Base-by-base conservation (phyloP, 108 stramenopile species). In the Cyclostephanos invisitatus region DNA sequence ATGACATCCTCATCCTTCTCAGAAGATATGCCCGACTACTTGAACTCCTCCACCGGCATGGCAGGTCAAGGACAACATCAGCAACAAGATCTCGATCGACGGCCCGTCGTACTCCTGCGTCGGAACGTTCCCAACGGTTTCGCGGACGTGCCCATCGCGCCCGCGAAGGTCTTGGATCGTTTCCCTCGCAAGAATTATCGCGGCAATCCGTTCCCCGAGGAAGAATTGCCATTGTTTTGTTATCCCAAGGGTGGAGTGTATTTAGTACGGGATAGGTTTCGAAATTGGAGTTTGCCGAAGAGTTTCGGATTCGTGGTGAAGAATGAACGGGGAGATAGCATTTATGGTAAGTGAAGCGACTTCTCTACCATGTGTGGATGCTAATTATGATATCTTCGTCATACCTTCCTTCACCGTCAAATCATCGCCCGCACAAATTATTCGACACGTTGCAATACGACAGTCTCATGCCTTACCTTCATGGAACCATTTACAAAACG, bases 271-370 rank as follows among this genome's bases (percentile, higher is more conserved):
- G 87, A 88, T 32, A 80, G 73, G 56, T 89, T 82, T 54, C 69
- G 82, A 24, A 88, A 91, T 75, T 82, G 78, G 12, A 87, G 85
- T 6, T 66, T 92, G 21, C 86, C 93, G 0, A 79, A 85, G 55
- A 86, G 87, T 72, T 94, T 86, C 70, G 93, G 93, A 0, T 94
- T 94, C 76, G 91, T 92, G 9, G 91, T 94, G n/a, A 94, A 94
- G 78, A 94, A 94, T 67, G 92, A 94, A 67, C 84, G 88, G 18
- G 92, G 92, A 24, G 90, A 94, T 73, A 88, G 87, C 69, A 83
- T 83, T 21, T 73, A 83, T 80, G 85, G 83, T 84, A 65, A 18
- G 83, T 25, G 14, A 25, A 10, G 7, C 18, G 40, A 63, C 18
- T 51, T 25, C 42, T 15, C 36, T 40, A 3, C 29, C 22, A 62